These are phyloP conservation scores for Myxozyma lipomycoides DNA, from an alignment of 805 yeast genomes.

Conservation along the genomic window DNA sequence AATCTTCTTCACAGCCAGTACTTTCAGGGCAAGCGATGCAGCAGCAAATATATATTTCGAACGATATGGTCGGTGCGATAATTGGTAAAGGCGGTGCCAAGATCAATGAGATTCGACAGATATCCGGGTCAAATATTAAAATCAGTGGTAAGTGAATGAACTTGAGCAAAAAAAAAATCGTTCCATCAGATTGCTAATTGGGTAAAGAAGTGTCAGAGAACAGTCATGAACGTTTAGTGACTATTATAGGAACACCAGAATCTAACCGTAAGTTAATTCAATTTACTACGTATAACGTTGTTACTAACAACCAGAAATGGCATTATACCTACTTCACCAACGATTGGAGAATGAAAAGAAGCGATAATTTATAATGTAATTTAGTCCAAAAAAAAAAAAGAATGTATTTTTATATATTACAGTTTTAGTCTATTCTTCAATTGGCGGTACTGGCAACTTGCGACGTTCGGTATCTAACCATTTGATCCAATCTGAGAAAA, in stretches of 20 bases:
- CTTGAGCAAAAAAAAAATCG: constrained; percentile 2
- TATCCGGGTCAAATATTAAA: constrained; percentile 70
- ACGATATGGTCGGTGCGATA: constrained; percentile 73
- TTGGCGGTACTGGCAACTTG: neutral
- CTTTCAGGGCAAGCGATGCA: constrained; percentile 37
- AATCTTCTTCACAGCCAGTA: constrained; percentile 22
- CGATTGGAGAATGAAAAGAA: constrained; percentile 33
- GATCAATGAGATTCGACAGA: constrained; percentile 69
- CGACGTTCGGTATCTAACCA: constrained; percentile 17
- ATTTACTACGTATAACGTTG: neutral
- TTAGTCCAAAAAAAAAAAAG: neutral
- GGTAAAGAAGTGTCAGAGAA: constrained; percentile 7
- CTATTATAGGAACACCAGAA: constrained; percentile 24
- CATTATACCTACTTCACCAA: constrained; percentile 33
- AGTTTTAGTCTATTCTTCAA: neutral
- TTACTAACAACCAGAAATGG: constrained; percentile 27
- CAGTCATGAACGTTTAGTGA: constrained; percentile 33
- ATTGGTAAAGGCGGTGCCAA: constrained; percentile 85
- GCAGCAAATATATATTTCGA: constrained; percentile 72
- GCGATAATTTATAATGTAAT: constrained; percentile 4
- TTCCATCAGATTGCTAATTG: neutral
- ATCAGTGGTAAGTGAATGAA: constrained; percentile 48
- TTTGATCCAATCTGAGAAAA: constrained; percentile 8
- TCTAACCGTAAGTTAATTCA: constrained; percentile 19
- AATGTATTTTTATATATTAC: neutral